Evolutionary conservation across 129 eudicot species (phyloP), one percentile per base, ranked within the genome.

Genomic region (Rutidosis leptorrhynchoides): DNA sequence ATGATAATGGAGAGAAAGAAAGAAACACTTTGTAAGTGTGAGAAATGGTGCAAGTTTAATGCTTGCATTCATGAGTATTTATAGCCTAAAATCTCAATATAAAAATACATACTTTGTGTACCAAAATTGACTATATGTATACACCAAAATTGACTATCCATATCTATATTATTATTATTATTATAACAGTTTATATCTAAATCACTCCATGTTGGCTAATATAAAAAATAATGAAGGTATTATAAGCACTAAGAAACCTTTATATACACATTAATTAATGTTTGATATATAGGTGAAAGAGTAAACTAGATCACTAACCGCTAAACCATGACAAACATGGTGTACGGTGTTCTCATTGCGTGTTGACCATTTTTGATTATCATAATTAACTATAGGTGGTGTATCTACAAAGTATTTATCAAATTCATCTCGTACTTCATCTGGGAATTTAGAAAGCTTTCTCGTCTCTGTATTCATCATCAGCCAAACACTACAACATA

Each of bases 381-480:
- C 84, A 8, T 80, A 89, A 52, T 76, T 78, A 48, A 85, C 75
- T 26, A 77, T 58, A 25, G 87, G 87, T 58, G 83, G 93, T 20
- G 74, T 58, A 74, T 85, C 89, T 64, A 80, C 80, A 71, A 85
- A 73, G 57, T 57, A 66, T 24, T 72, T 30, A 11, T 79, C 80
- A n/a, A 85, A 71, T 76, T 88, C 92, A 28, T 48, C 83, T 25
- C 84, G 87, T 20, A 83, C 89, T 78, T 85, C 96, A 68, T 88
- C 85, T 3, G 96, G 94, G 66, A 89, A 69, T 79, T 81, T 89
- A 14, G 96, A 70, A 35, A 85, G 54, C 77, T 80, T 85, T 74
- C 96, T 75, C 15, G 96, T 89, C 65, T 78, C 68, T 79, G 79
- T 83, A 78, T 89, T 89, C 94, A 89, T 89, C 94, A 89, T 85